Base-by-base conservation (phyloP, 257 asterid species). In the Vinca minor region DNA sequence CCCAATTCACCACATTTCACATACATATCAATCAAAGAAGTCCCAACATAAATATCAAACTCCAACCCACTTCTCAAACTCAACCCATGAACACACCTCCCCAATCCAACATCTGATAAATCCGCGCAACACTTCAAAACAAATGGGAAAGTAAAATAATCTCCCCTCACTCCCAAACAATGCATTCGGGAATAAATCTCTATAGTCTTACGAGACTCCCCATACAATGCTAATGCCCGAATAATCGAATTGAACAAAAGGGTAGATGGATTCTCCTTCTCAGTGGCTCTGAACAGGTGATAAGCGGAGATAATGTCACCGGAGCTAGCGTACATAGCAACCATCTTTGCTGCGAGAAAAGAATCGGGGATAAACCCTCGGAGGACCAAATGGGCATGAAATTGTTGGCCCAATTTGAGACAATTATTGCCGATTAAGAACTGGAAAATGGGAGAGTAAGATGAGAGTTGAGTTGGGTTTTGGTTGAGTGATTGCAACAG, bases 321-420 rank as follows among this genome's bases (percentile, higher is more conserved):
- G 69, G 88, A 82, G 81, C 96, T 87, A 42, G 91, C 96, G 81
- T 87, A 90, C 92, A 90, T 87, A 28, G 97, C 95, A n/a, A 90
- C 95, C 90, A 90, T 84, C 69, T 87, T 90, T 29, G 97, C 84
- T 38, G 95, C 78, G 68, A 85, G 64, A 54, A 83, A 79, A 6
- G 86, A 78, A 4, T 67, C 50, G 42, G 85, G 94, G 4, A 60
- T 42, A 59, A 83, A 62, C 76, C 94, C 89, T 28, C 81, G 84
- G 70, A 84, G 65, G 69, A 72, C 41, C 72, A 82, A 25, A 71
- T 77, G 95, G 12, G 91, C 93, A 71, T 90, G 97, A 36, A 90
- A 26, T 78, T 87, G 95, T 25, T 84, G 82, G 28, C 95, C 93
- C 45, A 75, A 80, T 72, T 77, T 87, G 74, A 84, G 82, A 76